Evolutionary conservation across 2,329 filamentous ascomycete genomes (phyloP), one percentile per base, ranked within the genome.

Genomic region (Phyllosticta capitalensis): DNA sequence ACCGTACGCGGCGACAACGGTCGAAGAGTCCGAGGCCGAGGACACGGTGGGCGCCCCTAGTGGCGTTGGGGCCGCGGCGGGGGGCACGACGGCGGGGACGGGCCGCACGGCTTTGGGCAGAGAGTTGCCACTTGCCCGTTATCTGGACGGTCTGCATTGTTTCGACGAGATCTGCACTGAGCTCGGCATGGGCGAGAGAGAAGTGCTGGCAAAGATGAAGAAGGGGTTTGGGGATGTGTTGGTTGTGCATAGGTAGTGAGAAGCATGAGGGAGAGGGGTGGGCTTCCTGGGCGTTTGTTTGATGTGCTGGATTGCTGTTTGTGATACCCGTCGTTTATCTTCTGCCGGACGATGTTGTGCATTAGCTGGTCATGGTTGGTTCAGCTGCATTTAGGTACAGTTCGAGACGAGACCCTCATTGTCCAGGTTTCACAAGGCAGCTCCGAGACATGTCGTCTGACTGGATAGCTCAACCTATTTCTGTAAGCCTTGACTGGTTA

Each of bases 111-210:
- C 3, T 14, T 24, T 38, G 28, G 56, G 48, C 55, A 61, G 62
- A 22, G 66, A 68, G 3, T 52, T 72, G 61, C 79, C 80, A 24
- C 67, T 92, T 68, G 79, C 85, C 64, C 80, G 77, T 67, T 92
- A 89, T 68, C 79, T 87, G 10, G 87, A 92, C 71, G 90, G 89
- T 0, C 81, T 81, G 64, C 87, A 90, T 69, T 84, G 82, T 65
- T 88, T 92, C 72, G 90, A 94, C 74, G 85, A 92, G 77, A 90
- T 92, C 64, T 89, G 89, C 68, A 88, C 86, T 1, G 88, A 91
- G 75, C 79, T 85, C 70, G 85, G 87, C 63, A 69, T 90, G 69
- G 83, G 82, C 6, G 87, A 92, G 68, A 79, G 78, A 61, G 85
- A 88, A 67, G 84, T 92, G 17, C 79, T 90, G 74, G 83, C 84